Percentiles rank a stretch among this genome's conserved stretches.
Conservation (phyloP, 768 basidiomycete species). For the Pulveroboletus sp. region DNA sequence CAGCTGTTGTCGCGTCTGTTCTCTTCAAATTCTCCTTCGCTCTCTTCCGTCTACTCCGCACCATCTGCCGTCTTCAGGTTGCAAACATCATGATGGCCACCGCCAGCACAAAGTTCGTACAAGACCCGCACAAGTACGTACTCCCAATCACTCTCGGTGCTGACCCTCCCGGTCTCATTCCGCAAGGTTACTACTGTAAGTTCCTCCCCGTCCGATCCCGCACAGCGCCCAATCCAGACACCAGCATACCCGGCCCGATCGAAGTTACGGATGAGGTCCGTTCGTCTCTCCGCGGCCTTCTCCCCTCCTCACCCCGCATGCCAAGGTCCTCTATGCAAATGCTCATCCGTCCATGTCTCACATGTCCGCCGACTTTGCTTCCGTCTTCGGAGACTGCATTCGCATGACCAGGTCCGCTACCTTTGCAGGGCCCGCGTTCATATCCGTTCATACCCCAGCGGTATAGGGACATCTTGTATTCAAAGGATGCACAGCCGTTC, state of each 20-base stretch:
- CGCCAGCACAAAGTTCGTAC: slow-evolving; percentile 19
- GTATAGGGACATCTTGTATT: slow-evolving; percentile 68
- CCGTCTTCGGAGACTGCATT: slow-evolving; percentile 85
- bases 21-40: slow-evolving; percentile 1
- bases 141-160: slow-evolving; percentile 4
- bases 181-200: slow-evolving; percentile 48
- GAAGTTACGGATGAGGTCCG: slow-evolving; percentile 59
- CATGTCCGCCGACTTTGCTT: slow-evolving; percentile 82
- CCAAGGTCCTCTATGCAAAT: slow-evolving; percentile 84
- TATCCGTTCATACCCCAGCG: background rate
- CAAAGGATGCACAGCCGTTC: slow-evolving; percentile 82
- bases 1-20: background rate
- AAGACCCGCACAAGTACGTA: slow-evolving; percentile 49
- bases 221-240: background rate
- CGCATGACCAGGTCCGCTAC: slow-evolving; percentile 64
- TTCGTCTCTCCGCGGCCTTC: background rate
- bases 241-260: slow-evolving; percentile 61
- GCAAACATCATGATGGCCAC: slow-evolving; percentile 20
- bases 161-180: slow-evolving; percentile 23
- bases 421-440: background rate
- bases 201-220: background rate
- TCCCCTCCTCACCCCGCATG: background rate
- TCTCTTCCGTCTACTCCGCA: background rate
- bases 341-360: slow-evolving; percentile 90
- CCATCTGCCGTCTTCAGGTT: background rate